phyloP scores from a whole-genome alignment of 345 rosid species.

The Gossypium australe region DNA sequence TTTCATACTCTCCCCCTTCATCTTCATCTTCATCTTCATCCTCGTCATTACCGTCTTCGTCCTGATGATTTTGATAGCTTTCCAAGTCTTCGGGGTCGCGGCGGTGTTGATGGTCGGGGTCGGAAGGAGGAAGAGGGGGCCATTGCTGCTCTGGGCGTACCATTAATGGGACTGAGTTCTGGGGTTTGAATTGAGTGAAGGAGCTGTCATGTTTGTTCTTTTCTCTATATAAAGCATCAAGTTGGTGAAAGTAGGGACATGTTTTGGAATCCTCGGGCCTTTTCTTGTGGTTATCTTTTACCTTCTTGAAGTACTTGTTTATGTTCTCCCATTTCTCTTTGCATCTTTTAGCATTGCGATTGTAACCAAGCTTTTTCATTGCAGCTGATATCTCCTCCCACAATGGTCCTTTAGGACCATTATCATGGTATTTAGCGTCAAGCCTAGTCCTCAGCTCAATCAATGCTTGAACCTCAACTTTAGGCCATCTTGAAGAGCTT shows the following conservation, averaged over 20 bases:
- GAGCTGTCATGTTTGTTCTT: conserved; percentile 32
- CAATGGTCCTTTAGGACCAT: conserved; percentile 61
- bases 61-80: conserved; percentile 24
- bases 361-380: conserved; percentile 61
- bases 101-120: neutral
- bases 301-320: conserved; percentile 79
- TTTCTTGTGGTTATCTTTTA: conserved; percentile 64
- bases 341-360: conserved; percentile 62
- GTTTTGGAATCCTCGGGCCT: conserved; percentile 76
- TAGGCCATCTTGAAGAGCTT: conserved; percentile 54
- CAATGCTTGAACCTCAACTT: conserved; percentile 42
- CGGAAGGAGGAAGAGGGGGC: conserved; percentile 46
- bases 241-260: conserved; percentile 72
- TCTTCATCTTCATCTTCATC: conserved; percentile 44
- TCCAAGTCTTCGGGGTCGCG: conserved; percentile 28
- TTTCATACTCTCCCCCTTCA: conserved; percentile 50
- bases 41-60: conserved; percentile 33
- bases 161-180: conserved; percentile 49
- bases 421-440: conserved; percentile 41
- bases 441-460: conserved; percentile 39
- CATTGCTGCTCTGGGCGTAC: conserved; percentile 72
- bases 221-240: conserved; percentile 55
- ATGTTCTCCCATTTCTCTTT: conserved; percentile 86
- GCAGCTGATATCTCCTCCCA: conserved; percentile 73
- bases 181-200: conserved; percentile 30